Evolutionary conservation across 1,139 yeast genomes (phyloP), one percentile per base, ranked within the genome.

Genomic region (Yamadazyma epiphylla): DNA sequence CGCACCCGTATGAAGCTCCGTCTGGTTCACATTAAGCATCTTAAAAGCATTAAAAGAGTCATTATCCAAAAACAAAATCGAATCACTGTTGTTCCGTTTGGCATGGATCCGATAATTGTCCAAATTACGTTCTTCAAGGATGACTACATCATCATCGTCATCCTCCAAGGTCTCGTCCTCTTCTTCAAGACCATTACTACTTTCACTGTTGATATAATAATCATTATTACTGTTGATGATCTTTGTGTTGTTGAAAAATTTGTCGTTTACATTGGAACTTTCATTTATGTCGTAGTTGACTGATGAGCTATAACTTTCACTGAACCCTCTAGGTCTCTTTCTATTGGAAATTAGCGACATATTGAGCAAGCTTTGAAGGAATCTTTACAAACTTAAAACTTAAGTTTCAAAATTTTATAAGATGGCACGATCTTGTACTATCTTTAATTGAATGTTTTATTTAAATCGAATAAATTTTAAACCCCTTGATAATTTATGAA

Each of bases 281-380:
- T 21, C 23, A 8, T 21, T 21, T 7, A n/a, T 21, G 8, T 13
- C 25, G 15, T 23, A 9, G 16, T 23, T 23, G 8, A 23, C 15
- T 6, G 25, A 23, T 10, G 9, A 6, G 8, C 5, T 8, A 24
- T 24, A 17, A 19, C 14, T 53, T 35, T 61, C 73, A 41, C 70
- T 62, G 42, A 67, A 64, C 19, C 72, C 73, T 48, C 74, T 59
- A 24, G 74, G 73, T 41, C 74, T 53, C 39, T 68, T 68, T 39
- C 74, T 48, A 43, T 67, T 67, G 22, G 66, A 51, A 17, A 64
- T 60, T 39, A 61, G 35, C 9, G 65, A 58, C 64, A 51, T 52
- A n/a, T n/a, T n/a, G n/a, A n/a, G n/a, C n/a, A n/a, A n/a, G n/a
- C n/a, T n/a, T n/a, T n/a, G n/a, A n/a, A n/a, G n/a, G n/a, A n/a